Percentiles rank a stretch among this genome's conserved stretches.
These are phyloP conservation scores for Thelephora ganbajun DNA, from an alignment of 768 basidiomycete species.

Conservation along the genomic window DNA sequence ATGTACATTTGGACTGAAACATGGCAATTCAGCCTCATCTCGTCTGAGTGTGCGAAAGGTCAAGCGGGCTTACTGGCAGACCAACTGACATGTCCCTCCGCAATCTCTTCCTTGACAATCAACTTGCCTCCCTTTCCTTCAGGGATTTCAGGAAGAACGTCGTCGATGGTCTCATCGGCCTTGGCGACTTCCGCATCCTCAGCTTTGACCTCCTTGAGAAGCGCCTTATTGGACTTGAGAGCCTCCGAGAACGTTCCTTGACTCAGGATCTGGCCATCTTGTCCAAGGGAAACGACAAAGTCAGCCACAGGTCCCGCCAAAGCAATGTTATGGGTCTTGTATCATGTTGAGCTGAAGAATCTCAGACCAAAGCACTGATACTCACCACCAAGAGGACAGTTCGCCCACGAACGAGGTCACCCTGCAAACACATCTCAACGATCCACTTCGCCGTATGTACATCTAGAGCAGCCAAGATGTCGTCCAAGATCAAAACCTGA, in stretches of 20 bases:
- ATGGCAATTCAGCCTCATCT: background rate
- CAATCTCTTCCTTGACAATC: conserved; percentile 23
- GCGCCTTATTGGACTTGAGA: conserved; percentile 25
- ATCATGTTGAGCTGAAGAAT: background rate
- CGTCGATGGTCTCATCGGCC: conserved; percentile 10
- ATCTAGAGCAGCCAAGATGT: conserved; percentile 33
- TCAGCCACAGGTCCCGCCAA: conserved; percentile 36
- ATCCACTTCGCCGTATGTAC: conserved; percentile 38
- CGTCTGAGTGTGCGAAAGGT: background rate
- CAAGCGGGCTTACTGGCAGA: conserved; percentile 15
- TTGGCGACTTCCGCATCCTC: conserved; percentile 11
- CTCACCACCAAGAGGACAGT: conserved; percentile 36
- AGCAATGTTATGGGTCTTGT: conserved; percentile 34
- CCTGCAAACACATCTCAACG: conserved; percentile 31
- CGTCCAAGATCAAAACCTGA: conserved; percentile 15
- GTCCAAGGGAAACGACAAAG: conserved; percentile 38
- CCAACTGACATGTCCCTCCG: conserved; percentile 23
- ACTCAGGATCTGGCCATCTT: conserved; percentile 34
- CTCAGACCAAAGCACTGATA: background rate
- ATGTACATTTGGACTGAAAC: conserved; percentile 18
- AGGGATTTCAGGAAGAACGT: conserved; percentile 6
- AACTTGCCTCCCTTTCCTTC: conserved; percentile 16
- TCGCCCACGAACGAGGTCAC: conserved; percentile 30
- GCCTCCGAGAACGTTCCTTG: conserved; percentile 34
- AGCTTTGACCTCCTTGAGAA: conserved; percentile 15